These are phyloP conservation scores for Colletotrichum nymphaeae DNA, from an alignment of 2,329 filamentous ascomycete genomes.

Conservation along the genomic window DNA sequence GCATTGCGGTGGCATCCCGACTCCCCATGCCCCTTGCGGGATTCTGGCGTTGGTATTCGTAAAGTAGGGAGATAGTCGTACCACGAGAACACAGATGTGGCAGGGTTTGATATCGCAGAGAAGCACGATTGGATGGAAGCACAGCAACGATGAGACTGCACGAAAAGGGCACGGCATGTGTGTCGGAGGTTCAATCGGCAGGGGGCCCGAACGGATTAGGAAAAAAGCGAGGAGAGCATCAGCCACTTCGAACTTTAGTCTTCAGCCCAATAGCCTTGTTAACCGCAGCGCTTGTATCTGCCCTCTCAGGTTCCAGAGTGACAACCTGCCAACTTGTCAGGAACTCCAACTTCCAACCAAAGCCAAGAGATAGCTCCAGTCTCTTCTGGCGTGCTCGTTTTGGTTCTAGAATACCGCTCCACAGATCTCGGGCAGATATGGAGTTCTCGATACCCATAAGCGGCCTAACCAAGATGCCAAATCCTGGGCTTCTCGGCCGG, in stretches of 20 bases:
- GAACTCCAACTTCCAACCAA: neutral
- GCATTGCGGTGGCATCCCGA: neutral
- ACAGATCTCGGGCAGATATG: neutral
- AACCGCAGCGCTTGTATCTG: neutral
- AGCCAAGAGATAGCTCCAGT: neutral
- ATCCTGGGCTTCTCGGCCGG: neutral
- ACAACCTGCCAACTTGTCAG: too few relatives aligned
- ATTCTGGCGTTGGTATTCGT: neutral
- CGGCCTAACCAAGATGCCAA: neutral
- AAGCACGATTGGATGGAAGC: neutral
- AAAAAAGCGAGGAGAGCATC: neutral
- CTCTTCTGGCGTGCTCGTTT: constrained; percentile 12
- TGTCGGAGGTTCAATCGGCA: neutral
- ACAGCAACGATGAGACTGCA: neutral
- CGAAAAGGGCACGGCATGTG: neutral
- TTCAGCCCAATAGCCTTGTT: neutral
- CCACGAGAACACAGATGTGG: neutral
- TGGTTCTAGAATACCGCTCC: neutral
- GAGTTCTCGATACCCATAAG: neutral
- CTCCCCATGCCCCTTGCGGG: neutral
- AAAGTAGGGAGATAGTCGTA: neutral
- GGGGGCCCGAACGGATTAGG: neutral
- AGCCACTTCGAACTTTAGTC: neutral
- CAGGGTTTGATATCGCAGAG: neutral
- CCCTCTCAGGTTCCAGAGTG: neutral